A percentile compares a stretch with the other conserved stretches of the same genome.
Conservation (phyloP, 2,329 filamentous ascomycete genomes). For the Venturia carpophila region DNA sequence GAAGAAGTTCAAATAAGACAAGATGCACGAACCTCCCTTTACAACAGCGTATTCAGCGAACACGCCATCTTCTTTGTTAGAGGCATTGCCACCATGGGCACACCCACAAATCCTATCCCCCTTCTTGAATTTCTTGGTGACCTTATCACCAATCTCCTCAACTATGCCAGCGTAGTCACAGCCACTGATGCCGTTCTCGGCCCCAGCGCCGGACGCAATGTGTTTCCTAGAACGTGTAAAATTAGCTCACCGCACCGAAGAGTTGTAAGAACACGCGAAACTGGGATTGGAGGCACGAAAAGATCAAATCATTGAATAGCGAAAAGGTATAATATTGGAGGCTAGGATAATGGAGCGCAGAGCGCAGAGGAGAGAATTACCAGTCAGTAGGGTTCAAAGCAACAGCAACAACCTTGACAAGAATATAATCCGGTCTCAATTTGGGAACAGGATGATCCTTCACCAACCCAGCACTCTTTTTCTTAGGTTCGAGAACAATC, state of each 20-base stretch:
- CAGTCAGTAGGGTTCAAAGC: conserved; percentile 24
- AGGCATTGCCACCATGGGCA: conserved; percentile 12
- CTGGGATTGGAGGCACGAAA: conserved; percentile 21
- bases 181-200: conserved; percentile 29
- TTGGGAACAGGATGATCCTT: conserved; percentile 30
- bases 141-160: conserved; percentile 29
- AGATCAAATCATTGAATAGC: conserved; percentile 26
- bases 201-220: conserved; percentile 29
- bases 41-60: conserved; percentile 17
- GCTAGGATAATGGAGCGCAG: conserved; percentile 28
- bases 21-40: conserved; percentile 2
- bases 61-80: conserved; percentile 12
- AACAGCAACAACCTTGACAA: conserved; percentile 46
- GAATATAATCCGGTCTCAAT: conserved; percentile 43
- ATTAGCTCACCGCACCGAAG: conserved; percentile 22
- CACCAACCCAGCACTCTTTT: not conserved
- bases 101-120: conserved; percentile 16
- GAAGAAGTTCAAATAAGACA: not conserved
- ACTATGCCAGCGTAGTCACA: conserved; percentile 34
- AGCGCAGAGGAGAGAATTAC: not conserved
- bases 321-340: not conserved
- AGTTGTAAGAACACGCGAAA: too few relatives aligned
- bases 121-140: conserved; percentile 23
- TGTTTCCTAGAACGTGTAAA: conserved; percentile 3
- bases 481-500: conserved; percentile 1